Base-by-base conservation (phyloP, 1,139 yeast species). In the Petasospora rhodanensis region DNA sequence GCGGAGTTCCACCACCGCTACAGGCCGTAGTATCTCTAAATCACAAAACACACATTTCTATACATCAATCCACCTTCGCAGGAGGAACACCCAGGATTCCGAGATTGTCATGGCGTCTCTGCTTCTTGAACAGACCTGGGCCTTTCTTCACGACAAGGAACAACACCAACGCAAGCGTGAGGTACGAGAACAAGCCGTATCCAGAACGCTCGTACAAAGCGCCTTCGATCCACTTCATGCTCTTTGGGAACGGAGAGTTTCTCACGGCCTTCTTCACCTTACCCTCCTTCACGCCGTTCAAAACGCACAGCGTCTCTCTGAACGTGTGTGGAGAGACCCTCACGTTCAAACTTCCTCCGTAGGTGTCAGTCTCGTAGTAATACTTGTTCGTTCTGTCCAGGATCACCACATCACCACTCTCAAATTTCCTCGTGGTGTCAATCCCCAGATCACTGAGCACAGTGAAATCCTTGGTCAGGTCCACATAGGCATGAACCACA, bases 401-500 rank as follows among this genome's bases (percentile, higher is more conserved):
- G 2, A 71, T 41, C 0, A 70, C 32, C 0, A 62, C 58, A 43
- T 70, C 72, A 6, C 87, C 89, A 5, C 59, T 55, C 11, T 56
- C 41, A 36, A 62, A 67, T 0, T 55, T 37, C 11, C 54, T 52
- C 30, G 66, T 47, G 28, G 64, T 51, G 12, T 63, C 61, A 70
- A 79, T 67, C 0, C 74, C 75, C 11, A 58, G 41, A 3, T 54
- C 45, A 3, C 52, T 40, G 9, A 73, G 52, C 8, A 66, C 45
- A 2, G 55, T 46, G 2, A 57, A 48, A 25, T 63, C 49, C 18
- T 62, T 58, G 1, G 65, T 52, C n/a, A 74, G 39, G 51, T 81
- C 85, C 12, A 79, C 44, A 44, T 66, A 78, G 1, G 76, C 70
- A 33, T 73, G 62, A 12, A 69, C 52, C 2, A 73, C 64, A 18